Base-by-base conservation (phyloP, 164 flowering plant species). In the Liquidambar formosana region DNA sequence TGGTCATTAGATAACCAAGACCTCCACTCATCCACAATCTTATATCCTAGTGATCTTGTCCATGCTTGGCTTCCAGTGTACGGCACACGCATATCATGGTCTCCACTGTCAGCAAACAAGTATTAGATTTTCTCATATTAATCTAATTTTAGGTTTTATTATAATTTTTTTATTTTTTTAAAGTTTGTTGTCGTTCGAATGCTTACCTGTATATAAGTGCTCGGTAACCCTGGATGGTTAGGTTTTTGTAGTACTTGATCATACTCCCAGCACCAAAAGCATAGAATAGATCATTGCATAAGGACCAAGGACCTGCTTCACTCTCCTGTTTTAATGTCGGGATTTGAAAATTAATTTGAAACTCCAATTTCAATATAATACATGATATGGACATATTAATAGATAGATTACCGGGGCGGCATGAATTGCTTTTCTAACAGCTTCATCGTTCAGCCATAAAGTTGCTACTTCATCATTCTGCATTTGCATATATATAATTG, bases 81-180 rank as follows among this genome's bases (percentile, higher is more conserved):
- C 3, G 89, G 89, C 8, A 88, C 86, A 69, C 85, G 82, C 92
- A 85, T 84, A 71, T 88, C 89, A 73, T 88, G 91, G 56, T 87
- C 91, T 19, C 91, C 91, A 62, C 88, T 77, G 79, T 66, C 14
- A 13, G 21, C 0, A 58, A 4, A 8, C 6, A 22, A 23, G 10
- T 23, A n/a, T n/a, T n/a, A n/a, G n/a, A n/a, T n/a, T n/a, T n/a
- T n/a, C n/a, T n/a, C n/a, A n/a, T n/a, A n/a, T n/a, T n/a, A n/a
- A n/a, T n/a, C n/a, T n/a, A n/a, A n/a, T n/a, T n/a, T n/a, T n/a
- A 33, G n/a, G n/a, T n/a, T n/a, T n/a, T n/a, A n/a, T n/a, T n/a
- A n/a, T n/a, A n/a, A n/a, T n/a, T n/a, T 2, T 51, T 21, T 10
- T 22, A 13, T 14, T 45, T 57, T 52, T 61, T 23, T 6, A 52